Evolutionary conservation across 306 rosid genomes (phyloP), one percentile per base, ranked within the genome.

Genomic region (Neltuma alba): DNA sequence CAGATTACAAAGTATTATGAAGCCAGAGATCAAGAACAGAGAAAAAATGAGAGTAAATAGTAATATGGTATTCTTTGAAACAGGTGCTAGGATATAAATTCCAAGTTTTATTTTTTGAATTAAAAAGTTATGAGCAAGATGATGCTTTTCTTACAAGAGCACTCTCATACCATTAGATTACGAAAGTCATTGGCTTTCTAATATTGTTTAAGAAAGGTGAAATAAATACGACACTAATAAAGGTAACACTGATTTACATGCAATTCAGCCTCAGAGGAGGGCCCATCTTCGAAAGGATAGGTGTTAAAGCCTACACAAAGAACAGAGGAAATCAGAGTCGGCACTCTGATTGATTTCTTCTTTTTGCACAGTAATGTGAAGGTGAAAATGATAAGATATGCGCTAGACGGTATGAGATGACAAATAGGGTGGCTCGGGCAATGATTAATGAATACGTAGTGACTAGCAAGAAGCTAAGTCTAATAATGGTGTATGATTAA

Each of bases 391-490:
- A 62, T 3, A 31, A 36, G 73, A 27, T 42, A 63, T 50, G 79
- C 33, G 23, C 69, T 73, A 25, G 33, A 57, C 23, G 33, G 63
- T 23, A 21, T 40, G 28, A 34, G n/a, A 65, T 50, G 58, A 74
- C 58, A 48, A 80, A 72, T 60, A 33, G 63, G 76, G 76, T 27
- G 64, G 2, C 31, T 20, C 36, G 25, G 47, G 72, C 44, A 71
- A 62, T 48, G 79, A 72, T 72, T 61, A 64, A 64, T 47, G 9
- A 71, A 73, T 72, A 11, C 41, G 33, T 38, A 66, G 66, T 8
- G 25, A 75, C 28, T 2, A 38, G 66, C 1, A n/a, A 75, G 58
- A n/a, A 21, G 61, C 61, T 7, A 9, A 7, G 13, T 9, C 23
- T 20, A 58, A 44, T 12, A 67, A 55, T 44, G 70, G 70, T 52